phyloP scores from a whole-genome alignment of 306 rosid species.

The Medicago ruthenica region DNA sequence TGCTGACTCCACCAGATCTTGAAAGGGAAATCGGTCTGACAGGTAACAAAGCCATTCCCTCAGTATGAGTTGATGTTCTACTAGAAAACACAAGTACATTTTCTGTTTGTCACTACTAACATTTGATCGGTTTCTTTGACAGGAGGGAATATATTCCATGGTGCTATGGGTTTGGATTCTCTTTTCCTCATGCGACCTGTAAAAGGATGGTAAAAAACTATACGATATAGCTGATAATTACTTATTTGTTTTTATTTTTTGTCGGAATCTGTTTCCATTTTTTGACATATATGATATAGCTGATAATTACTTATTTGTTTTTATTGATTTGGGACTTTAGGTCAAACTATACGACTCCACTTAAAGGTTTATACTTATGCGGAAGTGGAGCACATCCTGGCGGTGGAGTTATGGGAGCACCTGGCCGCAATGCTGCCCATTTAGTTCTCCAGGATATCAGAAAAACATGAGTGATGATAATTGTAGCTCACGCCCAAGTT shows the following conservation, averaged over 20 bases:
- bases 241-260: constrained; percentile 24
- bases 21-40: constrained; percentile 93
- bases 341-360: constrained; percentile 85
- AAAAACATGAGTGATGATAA: constrained; percentile 19
- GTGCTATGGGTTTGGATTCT: constrained; percentile 94
- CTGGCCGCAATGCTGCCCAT: constrained; percentile 90
- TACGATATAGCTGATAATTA: not conserved
- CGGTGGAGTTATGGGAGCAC: constrained; percentile 97
- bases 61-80: not conserved
- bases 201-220: constrained; percentile 85
- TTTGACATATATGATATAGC: constrained; percentile 1
- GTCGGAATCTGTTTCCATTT: constrained; percentile 8
- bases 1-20: constrained; percentile 97
- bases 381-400: constrained; percentile 96
- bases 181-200: constrained; percentile 85
- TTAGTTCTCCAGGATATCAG: constrained; percentile 67
- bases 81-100: not conserved
- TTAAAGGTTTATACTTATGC: constrained; percentile 71
- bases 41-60: constrained; percentile 53
- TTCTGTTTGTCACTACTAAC: not conserved
- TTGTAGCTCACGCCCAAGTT: not conserved
- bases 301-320: constrained; percentile 23
- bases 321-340: constrained; percentile 46
- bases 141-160: constrained; percentile 95
- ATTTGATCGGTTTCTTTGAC: constrained; percentile 28